These are phyloP conservation scores for Ploettnerulaceae sp. DNA, from an alignment of 2,329 filamentous ascomycete species.

Conservation along the genomic window DNA sequence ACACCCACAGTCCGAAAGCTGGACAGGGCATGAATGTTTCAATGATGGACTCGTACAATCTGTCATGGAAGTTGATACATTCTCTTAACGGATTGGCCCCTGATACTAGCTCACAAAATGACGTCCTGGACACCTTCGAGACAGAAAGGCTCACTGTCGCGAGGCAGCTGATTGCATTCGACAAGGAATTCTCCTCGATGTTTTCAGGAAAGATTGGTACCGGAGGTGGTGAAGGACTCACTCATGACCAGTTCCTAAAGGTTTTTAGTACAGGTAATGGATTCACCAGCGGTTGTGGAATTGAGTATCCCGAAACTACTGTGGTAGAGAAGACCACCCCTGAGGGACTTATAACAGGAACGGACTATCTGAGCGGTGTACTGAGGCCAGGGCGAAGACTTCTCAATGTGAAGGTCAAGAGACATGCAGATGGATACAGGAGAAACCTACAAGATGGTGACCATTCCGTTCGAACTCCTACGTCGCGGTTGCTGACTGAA, in stretches of 20 bases:
- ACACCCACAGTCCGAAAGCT: constrained; percentile 58
- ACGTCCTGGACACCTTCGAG: constrained; percentile 56
- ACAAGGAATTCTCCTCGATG: constrained; percentile 51
- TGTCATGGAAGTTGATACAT: constrained; percentile 51
- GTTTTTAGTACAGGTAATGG: constrained; percentile 44
- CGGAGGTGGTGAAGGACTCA: constrained; percentile 54
- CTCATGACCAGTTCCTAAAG: constrained; percentile 52
- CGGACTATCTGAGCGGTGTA: constrained; percentile 24
- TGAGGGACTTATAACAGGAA: constrained; percentile 2
- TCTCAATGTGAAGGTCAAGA: constrained; percentile 25
- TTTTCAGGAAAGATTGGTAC: constrained; percentile 52
- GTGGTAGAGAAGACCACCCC: constrained; percentile 11
- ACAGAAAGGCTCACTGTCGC: constrained; percentile 57
- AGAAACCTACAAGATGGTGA: constrained; percentile 30
- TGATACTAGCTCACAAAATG: background rate
- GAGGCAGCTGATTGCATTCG: constrained; percentile 59
- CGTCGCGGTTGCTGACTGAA: background rate
- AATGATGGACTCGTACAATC: constrained; percentile 56
- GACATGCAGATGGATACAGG: constrained; percentile 29
- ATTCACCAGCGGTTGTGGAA: constrained; percentile 38
- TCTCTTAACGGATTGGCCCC: constrained; percentile 39
- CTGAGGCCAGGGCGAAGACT: constrained; percentile 29
- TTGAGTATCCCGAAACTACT: constrained; percentile 26
- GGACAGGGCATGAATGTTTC: constrained; percentile 55
- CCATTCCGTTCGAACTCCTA: background rate